phyloP scores from a whole-genome alignment of 2,329 filamentous ascomycete species.

The Stagonosporopsis cucurbitacearum region DNA sequence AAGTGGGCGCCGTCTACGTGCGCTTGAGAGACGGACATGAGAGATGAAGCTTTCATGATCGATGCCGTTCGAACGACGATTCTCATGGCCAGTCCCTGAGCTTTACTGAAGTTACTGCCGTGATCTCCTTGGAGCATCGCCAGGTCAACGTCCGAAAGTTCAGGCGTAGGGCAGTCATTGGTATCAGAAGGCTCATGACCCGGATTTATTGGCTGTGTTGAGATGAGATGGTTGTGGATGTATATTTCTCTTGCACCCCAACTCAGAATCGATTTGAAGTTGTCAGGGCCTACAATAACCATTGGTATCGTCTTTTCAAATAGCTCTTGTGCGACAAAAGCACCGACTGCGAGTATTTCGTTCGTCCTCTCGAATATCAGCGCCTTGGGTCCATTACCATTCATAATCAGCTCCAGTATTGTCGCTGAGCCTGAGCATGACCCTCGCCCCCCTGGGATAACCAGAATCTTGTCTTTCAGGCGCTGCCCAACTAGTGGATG shows the following conservation, averaged over 20 bases:
- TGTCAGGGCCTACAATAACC: constrained; percentile 29
- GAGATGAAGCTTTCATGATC: constrained; percentile 30
- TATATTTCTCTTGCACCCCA: constrained; percentile 19
- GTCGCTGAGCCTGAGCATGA: constrained; percentile 57
- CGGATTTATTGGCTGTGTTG: background rate
- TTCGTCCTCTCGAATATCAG: constrained; percentile 54
- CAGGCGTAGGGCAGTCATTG: background rate
- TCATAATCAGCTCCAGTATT: constrained; percentile 55
- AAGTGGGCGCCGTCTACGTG: constrained; percentile 57
- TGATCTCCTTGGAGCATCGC: constrained; percentile 36
- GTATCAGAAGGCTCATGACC: background rate
- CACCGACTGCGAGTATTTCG: constrained; percentile 55
- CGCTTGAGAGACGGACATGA: constrained; percentile 51
- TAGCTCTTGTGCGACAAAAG: constrained; percentile 53
- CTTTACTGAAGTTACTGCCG: constrained; percentile 20
- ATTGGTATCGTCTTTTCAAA: constrained; percentile 53
- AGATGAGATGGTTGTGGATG: background rate
- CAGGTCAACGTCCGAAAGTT: constrained; percentile 3
- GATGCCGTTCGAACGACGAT: constrained; percentile 50
- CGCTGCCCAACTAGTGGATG: constrained; percentile 49
- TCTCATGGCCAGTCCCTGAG: constrained; percentile 47
- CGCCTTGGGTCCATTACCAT: constrained; percentile 47
- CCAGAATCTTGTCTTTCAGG: constrained; percentile 48
- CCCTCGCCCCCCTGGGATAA: constrained; percentile 55
- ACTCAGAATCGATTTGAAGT: constrained; percentile 19